These are phyloP conservation scores for Fraxinus cuspidata DNA, from an alignment of 257 asterid species.

Conservation along the genomic window DNA sequence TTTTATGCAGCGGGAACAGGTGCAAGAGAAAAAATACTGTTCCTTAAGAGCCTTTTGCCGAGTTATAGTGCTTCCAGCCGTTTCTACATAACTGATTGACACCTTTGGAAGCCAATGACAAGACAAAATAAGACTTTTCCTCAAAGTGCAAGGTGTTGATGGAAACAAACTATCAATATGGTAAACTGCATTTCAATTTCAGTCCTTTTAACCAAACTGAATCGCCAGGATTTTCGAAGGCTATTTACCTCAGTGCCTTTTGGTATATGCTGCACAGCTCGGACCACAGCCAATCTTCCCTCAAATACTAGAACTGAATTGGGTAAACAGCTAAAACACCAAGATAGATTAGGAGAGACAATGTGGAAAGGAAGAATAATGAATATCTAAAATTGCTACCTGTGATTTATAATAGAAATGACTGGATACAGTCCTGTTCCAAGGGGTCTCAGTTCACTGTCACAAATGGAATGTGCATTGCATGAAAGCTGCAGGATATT, in stretches of 20 bases:
- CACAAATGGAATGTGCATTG: conserved; percentile 97
- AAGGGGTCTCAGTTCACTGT: conserved; percentile 81
- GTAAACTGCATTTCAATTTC: conserved; percentile 6
- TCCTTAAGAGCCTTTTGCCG: conserved; percentile 90
- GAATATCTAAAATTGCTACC: conserved; percentile 45
- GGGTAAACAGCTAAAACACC: conserved; percentile 72
- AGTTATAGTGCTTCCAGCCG: conserved; percentile 88
- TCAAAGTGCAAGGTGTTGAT: conserved; percentile 12
- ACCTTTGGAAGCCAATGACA: conserved; percentile 52
- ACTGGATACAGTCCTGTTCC: conserved; percentile 95
- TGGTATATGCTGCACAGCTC: conserved; percentile 68
- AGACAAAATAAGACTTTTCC: conserved; percentile 24
- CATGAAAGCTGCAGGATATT: conserved; percentile 72
- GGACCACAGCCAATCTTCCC: conserved; percentile 74
- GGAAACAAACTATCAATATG: neutral
- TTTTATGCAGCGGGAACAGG: conserved; percentile 74
- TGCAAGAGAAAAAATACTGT: conserved; percentile 83
- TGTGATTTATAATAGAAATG: conserved; percentile 85
- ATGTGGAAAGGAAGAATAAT: conserved; percentile 13
- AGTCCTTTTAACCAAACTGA: neutral
- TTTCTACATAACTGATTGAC: conserved; percentile 82
- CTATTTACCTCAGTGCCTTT: conserved; percentile 90
- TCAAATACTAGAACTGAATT: conserved; percentile 85
- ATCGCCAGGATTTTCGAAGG: conserved; percentile 5
- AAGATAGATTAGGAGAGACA: conserved; percentile 35